phyloP scores from a whole-genome alignment of 129 eudicot species.

The Scalesia atractyloides region DNA sequence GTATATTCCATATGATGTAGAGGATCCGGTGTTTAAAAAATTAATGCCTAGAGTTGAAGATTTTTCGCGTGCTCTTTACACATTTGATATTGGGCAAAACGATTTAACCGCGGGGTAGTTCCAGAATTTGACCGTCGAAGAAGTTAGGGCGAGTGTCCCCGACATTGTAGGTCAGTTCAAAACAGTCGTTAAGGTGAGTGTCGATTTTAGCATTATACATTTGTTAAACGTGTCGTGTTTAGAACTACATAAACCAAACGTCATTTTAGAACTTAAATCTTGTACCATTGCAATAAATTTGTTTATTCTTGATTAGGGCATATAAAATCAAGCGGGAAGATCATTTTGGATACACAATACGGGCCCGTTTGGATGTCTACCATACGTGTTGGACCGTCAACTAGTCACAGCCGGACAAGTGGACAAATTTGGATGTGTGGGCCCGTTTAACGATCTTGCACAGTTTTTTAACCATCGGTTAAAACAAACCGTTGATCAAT shows the following conservation, averaged over 20 bases:
- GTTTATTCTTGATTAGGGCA: slow-evolving; percentile 31
- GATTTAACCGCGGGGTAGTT: slow-evolving; percentile 64
- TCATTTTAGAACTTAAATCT: too few species aligned
- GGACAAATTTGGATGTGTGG: slow-evolving; percentile 67
- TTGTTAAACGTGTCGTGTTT: too few species aligned
- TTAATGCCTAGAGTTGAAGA: slow-evolving; percentile 51
- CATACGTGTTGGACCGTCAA: slow-evolving; percentile 51
- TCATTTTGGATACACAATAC: slow-evolving; percentile 87
- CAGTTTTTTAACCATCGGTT: slow-evolving; percentile 52
- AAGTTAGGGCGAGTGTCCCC: slow-evolving; percentile 64
- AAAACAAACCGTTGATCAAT: slow-evolving; percentile 52
- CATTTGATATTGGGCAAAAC: slow-evolving; percentile 89
- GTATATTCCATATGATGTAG: neutral
- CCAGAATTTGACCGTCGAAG: slow-evolving; percentile 53
- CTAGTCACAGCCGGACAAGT: slow-evolving; percentile 48
- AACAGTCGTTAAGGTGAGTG: slow-evolving; percentile 55
- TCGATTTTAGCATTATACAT: too few species aligned
- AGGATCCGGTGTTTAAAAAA: slow-evolving; percentile 35
- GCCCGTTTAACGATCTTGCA: slow-evolving; percentile 56
- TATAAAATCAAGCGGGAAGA: slow-evolving; percentile 68
- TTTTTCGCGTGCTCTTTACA: slow-evolving; percentile 64
- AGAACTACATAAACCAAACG: too few species aligned
- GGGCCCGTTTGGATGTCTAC: slow-evolving; percentile 82
- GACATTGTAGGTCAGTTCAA: slow-evolving; percentile 67
- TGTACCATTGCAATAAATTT: neutral